Percentiles rank a stretch among this genome's conserved stretches.
Conservation (phyloP, 2,329 filamentous ascomycete species). For the Colletotrichum sp. region DNA sequence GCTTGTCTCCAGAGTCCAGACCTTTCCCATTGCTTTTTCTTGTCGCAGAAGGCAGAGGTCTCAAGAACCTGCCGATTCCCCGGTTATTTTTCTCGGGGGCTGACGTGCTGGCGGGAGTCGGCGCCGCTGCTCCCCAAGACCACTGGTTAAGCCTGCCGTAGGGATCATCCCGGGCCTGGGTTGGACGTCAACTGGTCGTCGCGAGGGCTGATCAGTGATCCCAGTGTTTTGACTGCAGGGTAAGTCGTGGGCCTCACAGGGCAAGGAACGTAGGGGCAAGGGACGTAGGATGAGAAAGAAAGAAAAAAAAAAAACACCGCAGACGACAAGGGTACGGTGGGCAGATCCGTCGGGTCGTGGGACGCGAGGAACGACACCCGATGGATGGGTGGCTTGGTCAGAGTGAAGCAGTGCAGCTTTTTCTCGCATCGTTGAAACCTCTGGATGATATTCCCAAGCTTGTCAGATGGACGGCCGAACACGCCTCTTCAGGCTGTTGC, state of each 20-base stretch:
- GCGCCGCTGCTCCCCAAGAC: not conserved
- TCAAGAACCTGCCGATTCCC: conserved; percentile 1
- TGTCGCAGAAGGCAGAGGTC: not conserved
- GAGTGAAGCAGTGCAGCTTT: not conserved
- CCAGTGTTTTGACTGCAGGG: conserved; percentile 7
- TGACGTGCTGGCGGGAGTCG: not conserved
- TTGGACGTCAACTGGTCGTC: not conserved
- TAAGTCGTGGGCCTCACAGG: not conserved
- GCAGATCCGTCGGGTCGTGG: conserved; percentile 2
- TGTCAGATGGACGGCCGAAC: conserved; percentile 3
- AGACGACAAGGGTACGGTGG: not conserved
- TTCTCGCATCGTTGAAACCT: not conserved
- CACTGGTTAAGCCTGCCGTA: not conserved
- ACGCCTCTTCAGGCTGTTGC: conserved; percentile 1
- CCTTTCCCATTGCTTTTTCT: conserved; percentile 9
- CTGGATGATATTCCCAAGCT: not conserved
- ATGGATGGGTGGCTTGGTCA: not conserved
- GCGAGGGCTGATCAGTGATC: conserved; percentile 1
- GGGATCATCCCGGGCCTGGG: conserved; percentile 2
- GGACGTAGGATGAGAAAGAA: not conserved
- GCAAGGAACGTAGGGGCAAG: not conserved
- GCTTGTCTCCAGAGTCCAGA: not conserved
- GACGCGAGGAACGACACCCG: not conserved
- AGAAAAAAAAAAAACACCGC: not conserved
- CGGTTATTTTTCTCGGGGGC: not conserved